phyloP scores from a whole-genome alignment of 2,329 filamentous ascomycete species.

The Calcarisporium arbuscula region DNA sequence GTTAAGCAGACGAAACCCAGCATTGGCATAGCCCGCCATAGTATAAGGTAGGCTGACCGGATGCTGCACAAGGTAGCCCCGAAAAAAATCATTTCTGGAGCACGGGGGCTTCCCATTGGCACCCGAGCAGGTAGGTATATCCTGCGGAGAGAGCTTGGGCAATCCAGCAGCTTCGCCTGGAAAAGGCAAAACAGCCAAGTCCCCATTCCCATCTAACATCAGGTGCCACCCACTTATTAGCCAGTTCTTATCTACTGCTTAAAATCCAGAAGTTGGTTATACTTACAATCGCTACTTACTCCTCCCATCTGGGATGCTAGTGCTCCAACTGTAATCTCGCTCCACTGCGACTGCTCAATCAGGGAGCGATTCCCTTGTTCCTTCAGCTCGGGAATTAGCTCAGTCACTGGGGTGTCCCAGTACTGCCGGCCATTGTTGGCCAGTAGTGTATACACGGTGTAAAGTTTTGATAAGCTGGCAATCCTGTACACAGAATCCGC shows the following conservation, averaged over 20 bases:
- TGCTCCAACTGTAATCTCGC: slow-evolving; percentile 7
- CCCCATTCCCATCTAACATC: too few species aligned
- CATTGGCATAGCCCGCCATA: slow-evolving; percentile 15
- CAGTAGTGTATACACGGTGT: slow-evolving; percentile 20
- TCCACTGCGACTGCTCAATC: slow-evolving; percentile 6
- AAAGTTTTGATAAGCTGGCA: slow-evolving; percentile 18
- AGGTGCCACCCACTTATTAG: too few species aligned
- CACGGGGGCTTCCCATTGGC: slow-evolving; percentile 7
- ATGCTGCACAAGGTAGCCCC: slow-evolving; percentile 9
- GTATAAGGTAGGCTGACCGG: slow-evolving; percentile 12
- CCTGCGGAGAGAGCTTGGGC: slow-evolving; percentile 5
- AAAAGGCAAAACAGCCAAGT: too few species aligned
- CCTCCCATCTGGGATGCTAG: slow-evolving; percentile 7
- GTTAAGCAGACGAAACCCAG: slow-evolving; percentile 14
- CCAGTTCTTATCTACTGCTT: too few species aligned
- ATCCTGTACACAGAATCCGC: slow-evolving; percentile 5
- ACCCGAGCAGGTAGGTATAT: slow-evolving; percentile 11
- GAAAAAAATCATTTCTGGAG: slow-evolving; percentile 13
- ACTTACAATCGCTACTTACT: slow-evolving; percentile 6
- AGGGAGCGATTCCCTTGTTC: not conserved
- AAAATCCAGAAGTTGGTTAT: too few species aligned
- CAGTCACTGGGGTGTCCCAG: slow-evolving; percentile 18
- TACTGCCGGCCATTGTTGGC: slow-evolving; percentile 13
- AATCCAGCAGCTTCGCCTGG: slow-evolving; percentile 8
- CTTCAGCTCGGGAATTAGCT: slow-evolving; percentile 19